Evolutionary conservation across 1,284 basidiomycete genomes (phyloP).

Genomic region (Sanguinoderma infundibulare): DNA sequence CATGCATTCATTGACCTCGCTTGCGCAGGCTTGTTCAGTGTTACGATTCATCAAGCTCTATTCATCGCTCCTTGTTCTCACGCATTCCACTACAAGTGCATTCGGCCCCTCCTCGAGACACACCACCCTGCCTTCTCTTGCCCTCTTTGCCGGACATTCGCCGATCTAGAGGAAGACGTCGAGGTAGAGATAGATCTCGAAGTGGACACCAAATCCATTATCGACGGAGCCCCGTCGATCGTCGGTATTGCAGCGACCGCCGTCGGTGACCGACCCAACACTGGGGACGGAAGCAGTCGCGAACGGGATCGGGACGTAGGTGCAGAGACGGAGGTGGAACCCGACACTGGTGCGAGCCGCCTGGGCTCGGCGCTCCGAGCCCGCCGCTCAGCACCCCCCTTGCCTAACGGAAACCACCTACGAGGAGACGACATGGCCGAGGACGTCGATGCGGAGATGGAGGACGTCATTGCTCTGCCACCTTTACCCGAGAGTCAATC

Average conservation of each 20-base stretch:
- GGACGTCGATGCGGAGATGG: constrained; percentile 38
- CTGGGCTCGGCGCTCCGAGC: constrained; percentile 24
- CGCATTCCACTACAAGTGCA: constrained; percentile 98
- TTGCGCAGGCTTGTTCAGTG: constrained; percentile 79
- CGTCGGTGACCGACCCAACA: constrained; percentile 25
- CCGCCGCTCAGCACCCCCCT: constrained; percentile 15
- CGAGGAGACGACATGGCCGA: constrained; percentile 28
- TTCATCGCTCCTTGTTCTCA: constrained; percentile 98
- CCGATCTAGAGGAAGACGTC: constrained; percentile 95
- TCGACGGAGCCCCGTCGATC: constrained; percentile 31
- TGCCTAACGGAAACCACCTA: constrained; percentile 15
- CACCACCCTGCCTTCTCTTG: constrained; percentile 96
- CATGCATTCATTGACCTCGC: not conserved
- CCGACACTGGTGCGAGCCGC: constrained; percentile 39
- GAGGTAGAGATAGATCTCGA: constrained; percentile 86
- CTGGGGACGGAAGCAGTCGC: constrained; percentile 27
- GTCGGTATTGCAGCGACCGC: constrained; percentile 18
- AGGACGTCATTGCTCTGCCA: constrained; percentile 32
- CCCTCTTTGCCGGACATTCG: constrained; percentile 92
- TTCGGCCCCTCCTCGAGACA: constrained; percentile 84
- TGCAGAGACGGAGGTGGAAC: constrained; percentile 64
- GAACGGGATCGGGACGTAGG: constrained; percentile 42
- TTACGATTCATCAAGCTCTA: constrained; percentile 93
- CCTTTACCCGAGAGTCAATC: constrained; percentile 36
- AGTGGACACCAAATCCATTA: constrained; percentile 36